phyloP scores from a whole-genome alignment of 495 filamentous ascomycete species.

The Aspergillus homomorphus region DNA sequence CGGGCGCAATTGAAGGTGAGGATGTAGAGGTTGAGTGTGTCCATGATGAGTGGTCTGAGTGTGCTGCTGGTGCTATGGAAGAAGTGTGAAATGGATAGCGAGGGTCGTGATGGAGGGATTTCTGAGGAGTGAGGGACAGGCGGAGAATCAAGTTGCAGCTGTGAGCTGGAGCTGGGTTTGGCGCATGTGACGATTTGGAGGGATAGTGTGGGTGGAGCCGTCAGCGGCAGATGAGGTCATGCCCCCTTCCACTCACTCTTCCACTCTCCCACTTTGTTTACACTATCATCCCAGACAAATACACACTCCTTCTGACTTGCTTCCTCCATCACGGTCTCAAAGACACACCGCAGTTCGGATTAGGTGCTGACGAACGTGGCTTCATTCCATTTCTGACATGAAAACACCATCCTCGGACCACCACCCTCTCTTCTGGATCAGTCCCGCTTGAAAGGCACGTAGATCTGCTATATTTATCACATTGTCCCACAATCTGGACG shows the following conservation, averaged over 20 bases:
- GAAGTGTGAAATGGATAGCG: neutral
- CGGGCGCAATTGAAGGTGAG: slow-evolving; percentile 90
- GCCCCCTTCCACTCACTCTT: no score
- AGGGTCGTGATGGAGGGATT: neutral
- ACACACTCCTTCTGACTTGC: neutral
- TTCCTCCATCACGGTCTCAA: neutral
- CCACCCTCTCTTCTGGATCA: neutral
- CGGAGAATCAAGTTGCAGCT: neutral
- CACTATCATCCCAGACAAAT: neutral
- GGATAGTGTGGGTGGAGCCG: neutral
- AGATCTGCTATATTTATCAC: neutral
- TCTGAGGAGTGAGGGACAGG: neutral
- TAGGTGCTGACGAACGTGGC: neutral
- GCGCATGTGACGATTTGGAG: neutral
- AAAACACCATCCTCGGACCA: no score
- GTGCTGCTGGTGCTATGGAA: neutral
- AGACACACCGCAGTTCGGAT: neutral
- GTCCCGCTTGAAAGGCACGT: neutral
- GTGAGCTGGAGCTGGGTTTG: neutral
- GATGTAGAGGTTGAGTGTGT: slow-evolving; percentile 59
- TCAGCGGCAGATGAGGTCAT: neutral
- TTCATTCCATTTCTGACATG: neutral
- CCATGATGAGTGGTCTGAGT: slow-evolving; percentile 33
- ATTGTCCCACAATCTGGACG: neutral
- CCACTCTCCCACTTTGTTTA: no score